Conservation (phyloP, 768 basidiomycete species). For the Rhizopogon vinicolor region DNA sequence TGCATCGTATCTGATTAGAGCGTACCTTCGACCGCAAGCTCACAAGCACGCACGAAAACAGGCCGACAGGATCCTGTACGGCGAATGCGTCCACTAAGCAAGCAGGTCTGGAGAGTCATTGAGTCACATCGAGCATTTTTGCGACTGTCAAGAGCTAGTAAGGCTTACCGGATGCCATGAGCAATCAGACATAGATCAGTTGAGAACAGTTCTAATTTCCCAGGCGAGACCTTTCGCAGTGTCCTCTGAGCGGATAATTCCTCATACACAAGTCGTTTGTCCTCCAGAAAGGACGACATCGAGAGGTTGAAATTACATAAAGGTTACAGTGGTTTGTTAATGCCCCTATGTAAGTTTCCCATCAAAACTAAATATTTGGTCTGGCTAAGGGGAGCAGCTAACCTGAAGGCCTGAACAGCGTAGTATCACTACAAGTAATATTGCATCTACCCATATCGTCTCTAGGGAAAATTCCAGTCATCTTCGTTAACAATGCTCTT, state of each 20-base stretch:
- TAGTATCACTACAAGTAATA: no score
- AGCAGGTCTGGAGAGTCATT: slow-evolving; percentile 31
- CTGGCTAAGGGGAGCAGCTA: no score
- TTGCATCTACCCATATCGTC: no score
- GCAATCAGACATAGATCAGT: slow-evolving; percentile 39
- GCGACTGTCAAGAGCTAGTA: neutral
- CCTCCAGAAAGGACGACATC: neutral
- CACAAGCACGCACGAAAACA: slow-evolving; percentile 33
- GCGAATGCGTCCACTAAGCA: slow-evolving; percentile 48
- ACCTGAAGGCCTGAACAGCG: no score
- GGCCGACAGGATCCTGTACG: slow-evolving; percentile 25
- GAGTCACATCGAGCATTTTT: neutral
- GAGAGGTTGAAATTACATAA: neutral
- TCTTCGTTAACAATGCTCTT: no score
- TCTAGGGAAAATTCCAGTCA: no score
- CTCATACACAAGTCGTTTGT: neutral
- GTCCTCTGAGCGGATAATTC: slow-evolving; percentile 5
- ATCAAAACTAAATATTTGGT: no score
- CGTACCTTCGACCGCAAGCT: slow-evolving; percentile 34
- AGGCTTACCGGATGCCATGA: slow-evolving; percentile 36
- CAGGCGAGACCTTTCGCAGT: slow-evolving; percentile 6
- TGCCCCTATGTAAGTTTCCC: no score
- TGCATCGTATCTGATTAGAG: slow-evolving; percentile 13
- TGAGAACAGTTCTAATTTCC: slow-evolving; percentile 27
- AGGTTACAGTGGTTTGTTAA: no score